Conservation (phyloP, 345 rosid species). For the Eucalyptus erythrocorys region DNA sequence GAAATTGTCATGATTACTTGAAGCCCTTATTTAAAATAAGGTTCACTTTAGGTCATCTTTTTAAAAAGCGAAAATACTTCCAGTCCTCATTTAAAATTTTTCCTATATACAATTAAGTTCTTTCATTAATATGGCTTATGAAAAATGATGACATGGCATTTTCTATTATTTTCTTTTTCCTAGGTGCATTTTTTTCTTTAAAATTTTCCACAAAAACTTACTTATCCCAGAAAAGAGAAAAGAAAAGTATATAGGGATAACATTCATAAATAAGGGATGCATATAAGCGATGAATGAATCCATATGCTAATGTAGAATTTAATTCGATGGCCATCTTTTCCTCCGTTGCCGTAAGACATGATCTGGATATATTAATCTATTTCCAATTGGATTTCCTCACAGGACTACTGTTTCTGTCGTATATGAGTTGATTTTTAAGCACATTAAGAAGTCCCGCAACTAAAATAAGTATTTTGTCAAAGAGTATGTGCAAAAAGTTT, state of each 20-base stretch:
- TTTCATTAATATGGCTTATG: too few species aligned
- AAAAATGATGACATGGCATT: not conserved
- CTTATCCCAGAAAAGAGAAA: not conserved
- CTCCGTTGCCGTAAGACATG: not conserved
- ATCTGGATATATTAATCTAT: not conserved
- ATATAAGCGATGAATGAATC: not conserved
- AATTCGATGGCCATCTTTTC: too few species aligned
- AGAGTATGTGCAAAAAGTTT: not conserved
- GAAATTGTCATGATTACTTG: not conserved
- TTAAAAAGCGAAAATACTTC: not conserved
- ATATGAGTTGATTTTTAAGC: not conserved
- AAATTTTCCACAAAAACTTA: not conserved
- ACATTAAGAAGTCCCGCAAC: not conserved
- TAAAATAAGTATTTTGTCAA: too few species aligned
- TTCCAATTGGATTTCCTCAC: not conserved
- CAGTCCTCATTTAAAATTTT: too few species aligned
- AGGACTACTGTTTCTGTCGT: not conserved
- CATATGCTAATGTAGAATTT: not conserved
- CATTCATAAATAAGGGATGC: not conserved
- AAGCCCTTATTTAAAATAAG: not conserved
- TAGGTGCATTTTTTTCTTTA: too few species aligned
- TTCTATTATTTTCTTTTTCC: not conserved
- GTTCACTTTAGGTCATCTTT: fast-evolving
- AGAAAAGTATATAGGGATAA: not conserved
- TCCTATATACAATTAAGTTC: not conserved